These are phyloP conservation scores for Buxus sempervirens DNA, from an alignment of 164 flowering plant genomes.

Conservation along the genomic window DNA sequence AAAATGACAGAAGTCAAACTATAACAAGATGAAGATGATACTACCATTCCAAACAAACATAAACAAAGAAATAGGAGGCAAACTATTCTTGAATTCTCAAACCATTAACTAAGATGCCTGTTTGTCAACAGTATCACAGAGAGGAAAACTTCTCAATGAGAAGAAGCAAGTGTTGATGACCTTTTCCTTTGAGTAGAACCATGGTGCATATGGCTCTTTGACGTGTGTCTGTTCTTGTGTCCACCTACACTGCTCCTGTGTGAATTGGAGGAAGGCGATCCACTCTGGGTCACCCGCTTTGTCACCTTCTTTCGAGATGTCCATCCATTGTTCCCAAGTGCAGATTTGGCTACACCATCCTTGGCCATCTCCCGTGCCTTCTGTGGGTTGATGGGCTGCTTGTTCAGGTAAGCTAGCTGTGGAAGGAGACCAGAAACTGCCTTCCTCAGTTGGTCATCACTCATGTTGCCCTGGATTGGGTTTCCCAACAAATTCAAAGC, in stretches of 20 bases:
- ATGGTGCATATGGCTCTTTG: slow-evolving; percentile 30
- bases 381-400: slow-evolving; percentile 74
- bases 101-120: too few species aligned
- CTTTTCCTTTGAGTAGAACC: slow-evolving; percentile 14
- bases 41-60: too few species aligned
- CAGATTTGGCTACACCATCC: slow-evolving; percentile 72
- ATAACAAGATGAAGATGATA: too few species aligned
- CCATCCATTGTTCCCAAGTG: slow-evolving; percentile 47
- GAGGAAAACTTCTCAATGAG: slow-evolving; percentile 9
- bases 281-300: slow-evolving; percentile 36
- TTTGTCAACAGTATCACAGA: neutral
- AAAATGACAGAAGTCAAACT: too few species aligned
- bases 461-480: slow-evolving; percentile 71
- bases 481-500: slow-evolving; percentile 86
- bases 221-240: slow-evolving; percentile 38
- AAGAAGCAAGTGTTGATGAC: slow-evolving; percentile 24
- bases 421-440: slow-evolving; percentile 71
- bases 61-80: too few species aligned
- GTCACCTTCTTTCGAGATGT: slow-evolving; percentile 37
- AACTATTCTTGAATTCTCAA: too few species aligned
- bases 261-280: slow-evolving; percentile 27
- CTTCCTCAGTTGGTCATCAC: slow-evolving; percentile 78
- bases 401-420: slow-evolving; percentile 76
- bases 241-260: slow-evolving; percentile 27
- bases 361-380: slow-evolving; percentile 60